Base-by-base conservation (phyloP, 306 rosid species). In the Geum urbanum region DNA sequence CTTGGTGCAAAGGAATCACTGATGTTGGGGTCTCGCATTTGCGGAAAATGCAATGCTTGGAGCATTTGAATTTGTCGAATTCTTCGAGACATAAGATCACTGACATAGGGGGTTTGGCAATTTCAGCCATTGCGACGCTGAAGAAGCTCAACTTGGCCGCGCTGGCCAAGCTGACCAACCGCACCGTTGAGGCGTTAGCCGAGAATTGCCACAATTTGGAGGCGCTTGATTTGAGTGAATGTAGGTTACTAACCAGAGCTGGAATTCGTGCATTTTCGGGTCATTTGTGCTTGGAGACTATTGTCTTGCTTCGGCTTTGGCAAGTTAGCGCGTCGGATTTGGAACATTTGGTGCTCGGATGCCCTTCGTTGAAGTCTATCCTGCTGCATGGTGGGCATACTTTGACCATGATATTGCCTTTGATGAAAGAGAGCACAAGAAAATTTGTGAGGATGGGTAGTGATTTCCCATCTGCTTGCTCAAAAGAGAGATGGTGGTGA, bases 71-170 rank as follows among this genome's bases (percentile, higher is more conserved):
- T 10, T 10, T 55, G 39, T 55, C 39, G 5, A 55, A 55, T 15
- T 20, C 37, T 22, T 22, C 61, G 32, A 5, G 37, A 37, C 61
- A 22, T 24, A 55, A 22, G 5, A 55, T 55, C 16, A 55, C 39
- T 22, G 61, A 55, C 61, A 20, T 55, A 9, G 61, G 61, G 15
- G 61, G 61, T 55, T 16, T 81, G 27, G 69, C 70, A 39, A 51
- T 81, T 41, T 66, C 80, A 32, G 37, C 65, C 5, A 76, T 76
- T 50, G 19, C 24, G 14, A 15, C 66, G 8, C 70, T 80, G 0
- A 72, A 24, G 49, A 80, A 19, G 64, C n/a, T 80, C 47, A 80
- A 55, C 55, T 18, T 80, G 20, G 73, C 70, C 13, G 74, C 78
- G 73, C 40, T 80, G 66, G 20, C 60, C 22, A 69, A 58, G 39